Percentiles rank a stretch among this genome's conserved stretches.
These are phyloP conservation scores for Helichrysum umbraculigerum DNA, from an alignment of 129 eudicot species.

Conservation along the genomic window DNA sequence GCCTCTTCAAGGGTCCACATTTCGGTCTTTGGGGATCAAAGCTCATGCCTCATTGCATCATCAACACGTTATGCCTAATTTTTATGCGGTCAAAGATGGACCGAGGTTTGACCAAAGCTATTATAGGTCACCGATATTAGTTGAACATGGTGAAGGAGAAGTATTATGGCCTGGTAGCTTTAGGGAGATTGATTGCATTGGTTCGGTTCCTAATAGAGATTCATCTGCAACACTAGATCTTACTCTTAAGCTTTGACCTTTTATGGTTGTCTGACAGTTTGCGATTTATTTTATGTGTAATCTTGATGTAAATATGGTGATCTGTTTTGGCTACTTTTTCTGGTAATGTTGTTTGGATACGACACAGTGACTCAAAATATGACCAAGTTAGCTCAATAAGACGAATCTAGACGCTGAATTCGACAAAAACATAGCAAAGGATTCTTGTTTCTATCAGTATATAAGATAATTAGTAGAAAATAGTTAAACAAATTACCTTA, in stretches of 20 bases:
- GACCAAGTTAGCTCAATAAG: background rate
- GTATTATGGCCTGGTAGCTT: conserved; percentile 74
- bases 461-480: background rate
- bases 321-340: background rate
- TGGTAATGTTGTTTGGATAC: background rate
- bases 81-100: conserved; percentile 41
- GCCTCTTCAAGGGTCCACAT: conserved; percentile 61
- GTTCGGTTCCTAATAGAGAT: conserved; percentile 35
- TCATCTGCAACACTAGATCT: conserved; percentile 51
- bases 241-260: conserved; percentile 53
- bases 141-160: conserved; percentile 39
- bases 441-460: background rate
- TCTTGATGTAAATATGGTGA: background rate
- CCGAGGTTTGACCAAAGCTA: conserved; percentile 53
- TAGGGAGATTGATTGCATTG: conserved; percentile 44
- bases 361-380: background rate
- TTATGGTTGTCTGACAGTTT: background rate
- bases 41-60: conserved; percentile 58
- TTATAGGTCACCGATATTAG: conserved; percentile 42
- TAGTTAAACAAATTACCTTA: background rate
- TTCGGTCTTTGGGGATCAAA: conserved; percentile 59
- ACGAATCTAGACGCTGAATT: background rate
- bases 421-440: background rate
- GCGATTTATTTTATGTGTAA: background rate
- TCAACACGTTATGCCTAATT: conserved; percentile 25